Base-by-base conservation (phyloP, 2,329 filamentous ascomycete genomes). In the Lachnellula suecica region DNA sequence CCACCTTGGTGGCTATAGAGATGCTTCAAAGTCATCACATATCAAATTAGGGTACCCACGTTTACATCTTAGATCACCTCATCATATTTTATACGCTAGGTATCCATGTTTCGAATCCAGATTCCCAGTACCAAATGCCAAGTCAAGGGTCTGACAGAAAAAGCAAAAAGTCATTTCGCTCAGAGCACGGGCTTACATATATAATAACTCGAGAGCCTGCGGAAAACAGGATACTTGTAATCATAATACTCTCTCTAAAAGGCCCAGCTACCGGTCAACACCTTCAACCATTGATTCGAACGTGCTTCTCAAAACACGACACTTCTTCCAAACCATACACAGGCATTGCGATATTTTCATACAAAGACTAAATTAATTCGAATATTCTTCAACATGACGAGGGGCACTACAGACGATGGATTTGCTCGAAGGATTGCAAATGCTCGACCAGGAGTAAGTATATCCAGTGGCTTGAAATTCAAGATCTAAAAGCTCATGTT, bases 101-200 rank as follows among this genome's bases (percentile, higher is more conserved):
- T 42, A 53, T 25, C 47, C 47, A 34, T 53, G 46, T 43, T 37
- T 20, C 22, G n/a, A n/a, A n/a, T n/a, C n/a, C n/a, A 42, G 7
- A 20, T 43, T 25, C 47, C 20, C n/a, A 15, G 47, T 31, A 31
- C 24, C 19, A 42, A 40, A 44, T 49, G 49, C 50, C 44, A 51
- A 35, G 19, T 40, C 20, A 8, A 8, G 29, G 8, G 34, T 15
- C 41, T 53, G 51, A 44, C 44, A 15, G 47, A 53, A 59, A 61
- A 61, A 59, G 52, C 48, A 56, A 59, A 55, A 42, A 54, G 29
- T 47, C 56, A 54, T 47, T 55, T 50, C 53, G 48, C 47, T 20
- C 25, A 22, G 41, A 46, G 41, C 44, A 56, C 54, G 22, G 27
- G 47, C 42, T 9, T 27, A 15, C 24, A 34, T 54, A 58, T 60